These are phyloP conservation scores for Elsinoe batatas DNA, from an alignment of 2,329 filamentous ascomycete species.

Conservation along the genomic window DNA sequence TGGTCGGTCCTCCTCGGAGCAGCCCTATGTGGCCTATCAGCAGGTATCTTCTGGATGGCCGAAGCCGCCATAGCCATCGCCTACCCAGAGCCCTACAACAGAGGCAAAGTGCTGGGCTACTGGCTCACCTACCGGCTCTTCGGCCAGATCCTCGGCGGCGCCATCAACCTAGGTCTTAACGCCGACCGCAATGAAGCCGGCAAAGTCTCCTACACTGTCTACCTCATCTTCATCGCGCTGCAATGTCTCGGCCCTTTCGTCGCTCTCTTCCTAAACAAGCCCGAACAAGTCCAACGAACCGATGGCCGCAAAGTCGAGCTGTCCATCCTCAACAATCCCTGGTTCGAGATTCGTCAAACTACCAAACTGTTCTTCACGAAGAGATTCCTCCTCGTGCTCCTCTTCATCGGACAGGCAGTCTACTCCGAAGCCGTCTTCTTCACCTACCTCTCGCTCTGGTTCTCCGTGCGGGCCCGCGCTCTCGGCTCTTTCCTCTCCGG, in stretches of 20 bases:
- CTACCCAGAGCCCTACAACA: slow-evolving; percentile 61
- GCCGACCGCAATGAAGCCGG: slow-evolving; percentile 47
- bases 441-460: slow-evolving; percentile 54
- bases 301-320: slow-evolving; percentile 55
- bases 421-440: slow-evolving; percentile 65
- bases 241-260: slow-evolving; percentile 58
- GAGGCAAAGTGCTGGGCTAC: slow-evolving; percentile 54
- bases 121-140: slow-evolving; percentile 55
- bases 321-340: slow-evolving; percentile 46
- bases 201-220: slow-evolving; percentile 59
- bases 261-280: slow-evolving; percentile 52
- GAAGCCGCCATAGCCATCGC: slow-evolving; percentile 64
- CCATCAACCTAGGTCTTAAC: slow-evolving; percentile 61
- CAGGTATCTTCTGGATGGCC: slow-evolving; percentile 66
- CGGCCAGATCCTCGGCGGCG: slow-evolving; percentile 62
- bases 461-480: slow-evolving; percentile 58
- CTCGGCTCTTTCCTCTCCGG: slow-evolving; percentile 62
- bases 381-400: slow-evolving; percentile 54
- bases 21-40: slow-evolving; percentile 58
- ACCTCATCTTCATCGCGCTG: slow-evolving; percentile 59
- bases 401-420: slow-evolving; percentile 61
- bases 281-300: slow-evolving; percentile 52
- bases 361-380: slow-evolving; percentile 49
- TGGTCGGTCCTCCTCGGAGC: slow-evolving; percentile 62
- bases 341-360: slow-evolving; percentile 51